Evolutionary conservation across 2,329 filamentous ascomycete genomes (phyloP).

Genomic region (Calycina marina): DNA sequence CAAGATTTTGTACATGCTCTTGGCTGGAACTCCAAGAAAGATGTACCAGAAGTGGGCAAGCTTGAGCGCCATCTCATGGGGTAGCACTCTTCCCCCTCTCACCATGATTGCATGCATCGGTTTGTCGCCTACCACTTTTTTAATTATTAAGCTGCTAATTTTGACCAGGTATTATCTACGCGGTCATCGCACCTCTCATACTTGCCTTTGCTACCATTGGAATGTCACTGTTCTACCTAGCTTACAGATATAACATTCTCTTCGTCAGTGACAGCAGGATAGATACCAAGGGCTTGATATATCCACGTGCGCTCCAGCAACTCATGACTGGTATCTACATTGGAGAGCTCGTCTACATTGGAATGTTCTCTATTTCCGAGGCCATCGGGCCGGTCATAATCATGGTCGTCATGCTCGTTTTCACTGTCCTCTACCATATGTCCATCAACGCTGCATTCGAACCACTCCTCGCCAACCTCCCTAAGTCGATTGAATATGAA

Average conservation of each 20-base stretch:
- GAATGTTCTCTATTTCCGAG: conserved; percentile 59
- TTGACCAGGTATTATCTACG: conserved; percentile 60
- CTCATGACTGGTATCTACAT: conserved; percentile 75
- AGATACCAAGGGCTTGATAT: conserved; percentile 79
- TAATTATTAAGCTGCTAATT: conserved; percentile 6
- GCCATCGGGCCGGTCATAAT: conserved; percentile 56
- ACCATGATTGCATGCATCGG: conserved; percentile 70
- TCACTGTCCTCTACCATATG: conserved; percentile 63
- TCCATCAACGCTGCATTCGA: conserved; percentile 57
- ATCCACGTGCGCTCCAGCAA: conserved; percentile 77
- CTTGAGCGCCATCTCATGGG: conserved; percentile 66
- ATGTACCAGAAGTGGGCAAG: conserved; percentile 66
- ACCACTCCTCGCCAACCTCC: conserved; percentile 66
- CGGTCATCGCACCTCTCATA: conserved; percentile 73
- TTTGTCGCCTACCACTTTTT: conserved; percentile 26
- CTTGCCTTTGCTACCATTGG: conserved; percentile 70
- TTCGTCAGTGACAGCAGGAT: conserved; percentile 72
- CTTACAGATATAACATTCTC: conserved; percentile 81
- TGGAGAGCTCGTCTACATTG: conserved; percentile 68
- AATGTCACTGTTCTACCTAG: conserved; percentile 68
- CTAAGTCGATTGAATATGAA: conserved; percentile 52
- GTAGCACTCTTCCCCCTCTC: conserved; percentile 67
- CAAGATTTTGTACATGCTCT: conserved; percentile 56
- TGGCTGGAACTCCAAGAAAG: conserved; percentile 65
- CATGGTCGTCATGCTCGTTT: conserved; percentile 62